phyloP scores from a whole-genome alignment of 768 basidiomycete species.

The Tricholoma flavovirens region DNA sequence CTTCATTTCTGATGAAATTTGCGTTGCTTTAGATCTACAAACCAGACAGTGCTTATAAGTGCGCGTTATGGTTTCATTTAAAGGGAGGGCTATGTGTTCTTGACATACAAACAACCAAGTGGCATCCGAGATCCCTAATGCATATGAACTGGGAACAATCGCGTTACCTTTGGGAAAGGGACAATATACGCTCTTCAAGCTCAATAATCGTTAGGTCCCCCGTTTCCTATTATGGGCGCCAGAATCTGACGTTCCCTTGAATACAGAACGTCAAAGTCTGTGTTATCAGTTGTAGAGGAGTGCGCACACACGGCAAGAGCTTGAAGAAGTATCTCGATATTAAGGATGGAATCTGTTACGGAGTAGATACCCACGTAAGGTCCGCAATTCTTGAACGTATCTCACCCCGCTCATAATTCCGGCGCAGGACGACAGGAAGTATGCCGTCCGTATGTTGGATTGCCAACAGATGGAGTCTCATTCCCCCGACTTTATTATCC shows the following conservation, averaged over 20 bases:
- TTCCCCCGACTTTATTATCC: slow-evolving; percentile 1
- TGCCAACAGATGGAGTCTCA: neutral
- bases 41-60: neutral
- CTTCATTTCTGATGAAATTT: neutral
- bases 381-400: neutral
- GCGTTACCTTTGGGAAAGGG: neutral
- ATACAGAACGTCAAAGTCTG: neutral
- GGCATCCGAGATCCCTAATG: neutral
- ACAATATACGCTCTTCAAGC: neutral
- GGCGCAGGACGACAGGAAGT: neutral
- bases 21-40: neutral
- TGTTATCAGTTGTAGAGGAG: neutral
- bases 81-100: neutral
- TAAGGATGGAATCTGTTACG: neutral
- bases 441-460: neutral
- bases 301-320: neutral
- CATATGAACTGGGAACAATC: neutral
- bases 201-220: neutral
- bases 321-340: neutral
- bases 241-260: neutral
- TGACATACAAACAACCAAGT: neutral
- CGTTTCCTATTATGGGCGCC: neutral
- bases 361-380: neutral
- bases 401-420: neutral
- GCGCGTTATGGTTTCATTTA: neutral